phyloP scores from a whole-genome alignment of 305 asterid species.

The Solanum hybrid region DNA sequence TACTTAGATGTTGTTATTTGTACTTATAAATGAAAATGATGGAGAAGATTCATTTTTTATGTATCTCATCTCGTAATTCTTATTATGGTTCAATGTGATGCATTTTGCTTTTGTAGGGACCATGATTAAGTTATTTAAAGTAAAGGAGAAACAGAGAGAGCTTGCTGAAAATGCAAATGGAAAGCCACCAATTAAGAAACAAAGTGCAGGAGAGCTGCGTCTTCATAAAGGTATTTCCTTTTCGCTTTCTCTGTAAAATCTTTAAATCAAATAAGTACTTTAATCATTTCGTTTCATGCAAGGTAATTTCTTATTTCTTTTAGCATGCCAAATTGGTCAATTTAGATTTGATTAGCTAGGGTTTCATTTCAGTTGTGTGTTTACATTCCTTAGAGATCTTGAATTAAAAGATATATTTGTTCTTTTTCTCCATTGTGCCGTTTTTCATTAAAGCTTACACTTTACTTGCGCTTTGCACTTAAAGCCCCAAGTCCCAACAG shows the following conservation, averaged over 20 bases:
- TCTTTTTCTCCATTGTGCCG: not conserved
- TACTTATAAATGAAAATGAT: not conserved
- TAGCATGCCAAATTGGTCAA: not conserved
- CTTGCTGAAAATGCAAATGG: conserved; percentile 86
- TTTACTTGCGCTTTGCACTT: not conserved
- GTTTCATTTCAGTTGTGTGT: not conserved
- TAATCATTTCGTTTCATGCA: not conserved
- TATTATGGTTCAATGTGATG: not conserved
- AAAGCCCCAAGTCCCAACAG: not conserved
- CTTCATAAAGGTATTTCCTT: conserved; percentile 72
- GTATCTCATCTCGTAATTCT: not conserved
- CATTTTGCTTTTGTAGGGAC: conserved; percentile 26
- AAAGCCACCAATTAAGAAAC: conserved; percentile 74
- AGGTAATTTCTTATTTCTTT: not conserved
- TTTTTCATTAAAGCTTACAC: not conserved
- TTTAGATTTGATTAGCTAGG: not conserved
- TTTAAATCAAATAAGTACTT: not conserved
- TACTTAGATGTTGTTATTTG: not conserved
- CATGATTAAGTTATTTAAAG: conserved; percentile 90
- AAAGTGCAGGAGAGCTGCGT: conserved; percentile 97
- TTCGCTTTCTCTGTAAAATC: not conserved
- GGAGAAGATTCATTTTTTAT: not conserved
- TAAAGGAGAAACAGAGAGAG: conserved; percentile 84
- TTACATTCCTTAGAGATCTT: not conserved
- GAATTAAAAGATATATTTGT: not conserved